Evolutionary conservation across 202 grass and related monocot genomes (phyloP), one percentile per base, ranked within the genome.

Genomic region (Carex arenaria): DNA sequence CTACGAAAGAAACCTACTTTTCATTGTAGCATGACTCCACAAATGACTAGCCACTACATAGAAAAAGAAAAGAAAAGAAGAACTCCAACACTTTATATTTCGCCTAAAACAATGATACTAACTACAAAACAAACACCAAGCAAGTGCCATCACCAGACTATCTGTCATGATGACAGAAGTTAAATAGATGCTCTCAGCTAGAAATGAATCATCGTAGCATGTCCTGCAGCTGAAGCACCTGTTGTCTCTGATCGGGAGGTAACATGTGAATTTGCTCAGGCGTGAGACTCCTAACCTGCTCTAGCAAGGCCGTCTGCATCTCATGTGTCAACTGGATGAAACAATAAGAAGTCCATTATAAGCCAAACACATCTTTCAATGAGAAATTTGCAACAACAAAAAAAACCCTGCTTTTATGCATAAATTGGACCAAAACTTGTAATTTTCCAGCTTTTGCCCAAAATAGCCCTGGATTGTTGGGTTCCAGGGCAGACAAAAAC

Each of bases 221-320:
- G 3, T 96, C 93, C 26, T 91, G 93, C 30, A 99, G 85, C 38
- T 99, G 96, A 94, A 96, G 83, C 51, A 99, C 96, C 78, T 98
- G 96, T 20, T 95, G 91, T 57, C 93, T 87, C 85, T 99, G 96
- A 79, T 95, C 96, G 1, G 96, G 91, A 64, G 96, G 89, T 79
- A 99, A 73, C 85, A 90, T 84, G 85, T 93, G 90, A 65, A 99
- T 99, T 87, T 99, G 93, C 32, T 99, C 96, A 1, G 84, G 85
- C 0, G 93, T 93, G 75, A 99, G 94, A 73, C 86, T 89, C 91
- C 94, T 66, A 73, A 99, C 93, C 87, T 95, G 96, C 52, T 99
- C 92, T 81, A 99, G 86, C 8, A 99, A 86, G 78, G 90, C 83
- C 85, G 93, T 95, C 76, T 99, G 90, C 89, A 99, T 93, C 26